Percentiles rank a stretch among this genome's conserved stretches.
Evolutionary conservation across 768 basidiomycete genomes (phyloP).

Genomic region (Mycena leptocephala): DNA sequence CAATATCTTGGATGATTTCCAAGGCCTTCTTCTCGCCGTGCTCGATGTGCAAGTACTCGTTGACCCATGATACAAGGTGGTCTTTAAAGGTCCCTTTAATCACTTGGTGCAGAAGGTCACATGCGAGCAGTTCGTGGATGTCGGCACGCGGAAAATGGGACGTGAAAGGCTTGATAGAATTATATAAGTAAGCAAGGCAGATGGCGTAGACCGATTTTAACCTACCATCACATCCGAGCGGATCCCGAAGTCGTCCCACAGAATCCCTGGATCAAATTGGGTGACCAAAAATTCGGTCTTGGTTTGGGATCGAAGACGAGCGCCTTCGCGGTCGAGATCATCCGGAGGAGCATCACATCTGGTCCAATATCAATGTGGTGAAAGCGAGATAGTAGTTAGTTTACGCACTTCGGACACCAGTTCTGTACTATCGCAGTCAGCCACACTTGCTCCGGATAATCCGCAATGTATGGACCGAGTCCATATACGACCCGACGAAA

Average conservation of each 20-base stretch:
- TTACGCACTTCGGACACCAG: no score
- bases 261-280: constrained; percentile 12
- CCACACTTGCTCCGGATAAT: no score
- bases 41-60: constrained; percentile 32
- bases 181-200: neutral
- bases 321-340: no score
- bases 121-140: constrained; percentile 13
- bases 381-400: no score
- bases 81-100: neutral
- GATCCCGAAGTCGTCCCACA: constrained; percentile 38
- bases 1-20: constrained; percentile 41
- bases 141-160: constrained; percentile 31
- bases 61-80: neutral
- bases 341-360: no score
- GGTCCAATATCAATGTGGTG: no score
- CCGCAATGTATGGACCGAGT: no score
- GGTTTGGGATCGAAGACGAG: no score
- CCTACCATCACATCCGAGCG: constrained; percentile 32
- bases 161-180: constrained; percentile 38
- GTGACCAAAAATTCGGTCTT: no score
- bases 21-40: constrained; percentile 25
- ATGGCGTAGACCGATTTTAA: neutral
- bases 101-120: no score
- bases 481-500: no score
- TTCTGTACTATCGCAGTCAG: no score